Conservation (phyloP, 2,329 filamentous ascomycete species). For the Pseudogymnoascus sp. region DNA sequence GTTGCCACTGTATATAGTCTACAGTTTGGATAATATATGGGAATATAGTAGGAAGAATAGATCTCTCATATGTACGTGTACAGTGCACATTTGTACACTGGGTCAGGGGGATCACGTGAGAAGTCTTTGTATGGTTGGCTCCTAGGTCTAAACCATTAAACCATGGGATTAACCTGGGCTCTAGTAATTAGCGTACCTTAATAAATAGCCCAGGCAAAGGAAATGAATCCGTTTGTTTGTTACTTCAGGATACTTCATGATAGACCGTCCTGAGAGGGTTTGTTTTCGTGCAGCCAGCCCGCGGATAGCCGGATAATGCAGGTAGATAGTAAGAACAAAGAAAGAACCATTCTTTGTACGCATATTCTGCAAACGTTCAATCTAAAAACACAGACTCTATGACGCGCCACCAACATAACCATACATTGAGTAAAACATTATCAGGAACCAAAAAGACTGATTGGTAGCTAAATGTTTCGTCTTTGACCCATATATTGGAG, state of each 20-base stretch:
- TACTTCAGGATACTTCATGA: neutral
- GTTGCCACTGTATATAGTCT: neutral
- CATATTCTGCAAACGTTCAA: neutral
- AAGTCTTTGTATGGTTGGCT: neutral
- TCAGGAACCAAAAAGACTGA: neutral
- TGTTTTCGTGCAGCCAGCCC: neutral
- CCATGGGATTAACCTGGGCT: neutral
- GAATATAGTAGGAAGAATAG: neutral
- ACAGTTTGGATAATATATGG: neutral
- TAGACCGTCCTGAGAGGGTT: neutral
- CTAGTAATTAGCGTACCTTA: neutral
- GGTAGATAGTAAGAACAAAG: neutral
- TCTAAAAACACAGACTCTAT: neutral
- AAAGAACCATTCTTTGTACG: neutral
- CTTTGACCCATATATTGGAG: conserved; percentile 8
- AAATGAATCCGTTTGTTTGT: neutral
- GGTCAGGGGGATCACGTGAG: neutral
- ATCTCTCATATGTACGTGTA: neutral
- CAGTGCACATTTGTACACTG: no score
- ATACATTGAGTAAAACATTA: neutral
- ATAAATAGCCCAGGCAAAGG: neutral
- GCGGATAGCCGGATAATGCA: neutral
- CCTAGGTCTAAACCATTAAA: neutral
- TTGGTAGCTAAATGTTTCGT: conserved; percentile 6
- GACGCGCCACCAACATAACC: neutral